These are phyloP conservation scores for Beauveria sp. DNA, from an alignment of 2,329 filamentous ascomycete genomes.

Conservation along the genomic window DNA sequence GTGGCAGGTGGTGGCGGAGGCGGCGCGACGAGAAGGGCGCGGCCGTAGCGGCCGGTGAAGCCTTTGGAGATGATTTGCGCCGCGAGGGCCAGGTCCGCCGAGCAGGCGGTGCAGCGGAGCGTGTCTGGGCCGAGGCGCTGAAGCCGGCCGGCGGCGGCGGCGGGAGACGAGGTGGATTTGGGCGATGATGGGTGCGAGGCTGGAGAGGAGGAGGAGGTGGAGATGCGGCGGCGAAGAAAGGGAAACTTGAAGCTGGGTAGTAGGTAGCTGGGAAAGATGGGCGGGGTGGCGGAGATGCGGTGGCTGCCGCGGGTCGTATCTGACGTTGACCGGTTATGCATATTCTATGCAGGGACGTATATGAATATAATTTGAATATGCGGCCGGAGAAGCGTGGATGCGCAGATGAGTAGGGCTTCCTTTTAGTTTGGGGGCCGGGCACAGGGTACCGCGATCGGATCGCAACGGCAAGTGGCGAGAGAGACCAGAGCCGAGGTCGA, in stretches of 20 bases:
- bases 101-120: conserved; percentile 51
- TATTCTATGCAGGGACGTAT: background rate
- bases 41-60: conserved; percentile 58
- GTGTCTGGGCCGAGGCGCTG: conserved; percentile 43
- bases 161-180: conserved; percentile 19
- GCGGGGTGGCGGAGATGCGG: conserved; percentile 34
- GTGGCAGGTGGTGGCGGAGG: conserved; percentile 12
- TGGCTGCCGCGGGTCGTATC: conserved; percentile 27
- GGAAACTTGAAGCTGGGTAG: conserved; percentile 43
- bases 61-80: conserved; percentile 58
- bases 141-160: conserved; percentile 27
- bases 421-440: background rate
- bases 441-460: background rate
- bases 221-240: conserved; percentile 34
- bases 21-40: conserved; percentile 52
- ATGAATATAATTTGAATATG: background rate
- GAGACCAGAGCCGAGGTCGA: background rate
- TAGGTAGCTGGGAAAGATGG: conserved; percentile 43
- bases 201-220: conserved; percentile 25
- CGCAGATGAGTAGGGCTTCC: background rate
- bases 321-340: conserved; percentile 1
- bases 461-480: background rate
- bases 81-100: conserved; percentile 52
- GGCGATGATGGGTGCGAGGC: conserved; percentile 10
- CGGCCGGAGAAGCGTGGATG: background rate